Percentiles rank a stretch among this genome's conserved stretches.
Evolutionary conservation across 805 yeast genomes (phyloP).

Genomic region (Hanseniaspora guilliermondii): DNA sequence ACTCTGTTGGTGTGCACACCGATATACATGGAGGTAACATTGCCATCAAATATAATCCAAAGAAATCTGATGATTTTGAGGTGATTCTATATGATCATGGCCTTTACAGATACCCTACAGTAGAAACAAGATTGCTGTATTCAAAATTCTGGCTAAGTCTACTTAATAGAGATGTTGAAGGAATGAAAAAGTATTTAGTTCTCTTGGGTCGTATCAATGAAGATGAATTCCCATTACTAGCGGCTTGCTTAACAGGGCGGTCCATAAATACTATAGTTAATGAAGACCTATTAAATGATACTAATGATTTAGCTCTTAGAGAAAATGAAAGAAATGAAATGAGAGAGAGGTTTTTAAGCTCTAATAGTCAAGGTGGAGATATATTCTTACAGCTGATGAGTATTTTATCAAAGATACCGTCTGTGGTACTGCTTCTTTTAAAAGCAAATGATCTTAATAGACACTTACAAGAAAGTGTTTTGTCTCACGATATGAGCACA

Average conservation of each 20-base stretch:
- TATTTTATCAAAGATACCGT: slow-evolving; percentile 66
- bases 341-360: slow-evolving; percentile 46
- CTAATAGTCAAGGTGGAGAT: slow-evolving; percentile 30
- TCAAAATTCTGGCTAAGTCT: slow-evolving; percentile 88
- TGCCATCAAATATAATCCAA: slow-evolving; percentile 45
- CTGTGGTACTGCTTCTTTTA: slow-evolving; percentile 70
- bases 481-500: background rate
- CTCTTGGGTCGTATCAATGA: slow-evolving; percentile 67
- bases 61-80: slow-evolving; percentile 59
- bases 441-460: slow-evolving; percentile 92
- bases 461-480: slow-evolving; percentile 66
- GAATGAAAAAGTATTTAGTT: slow-evolving; percentile 63
- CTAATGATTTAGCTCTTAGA: slow-evolving; percentile 33
- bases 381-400: slow-evolving; percentile 66
- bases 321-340: slow-evolving; percentile 55
- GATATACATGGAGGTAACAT: slow-evolving; percentile 98
- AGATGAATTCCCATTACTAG: slow-evolving; percentile 68
- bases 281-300: slow-evolving; percentile 36
- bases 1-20: slow-evolving; percentile 84
- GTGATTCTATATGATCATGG: slow-evolving; percentile 92
- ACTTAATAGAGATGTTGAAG: slow-evolving; percentile 51
- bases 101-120: slow-evolving; percentile 70
- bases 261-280: slow-evolving; percentile 64
- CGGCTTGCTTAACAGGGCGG: slow-evolving; percentile 91
- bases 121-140: slow-evolving; percentile 64